Percentiles rank a stretch among this genome's conserved stretches.
Evolutionary conservation across 306 rosid species (phyloP).

Genomic region (Pyrus pyrifolia): DNA sequence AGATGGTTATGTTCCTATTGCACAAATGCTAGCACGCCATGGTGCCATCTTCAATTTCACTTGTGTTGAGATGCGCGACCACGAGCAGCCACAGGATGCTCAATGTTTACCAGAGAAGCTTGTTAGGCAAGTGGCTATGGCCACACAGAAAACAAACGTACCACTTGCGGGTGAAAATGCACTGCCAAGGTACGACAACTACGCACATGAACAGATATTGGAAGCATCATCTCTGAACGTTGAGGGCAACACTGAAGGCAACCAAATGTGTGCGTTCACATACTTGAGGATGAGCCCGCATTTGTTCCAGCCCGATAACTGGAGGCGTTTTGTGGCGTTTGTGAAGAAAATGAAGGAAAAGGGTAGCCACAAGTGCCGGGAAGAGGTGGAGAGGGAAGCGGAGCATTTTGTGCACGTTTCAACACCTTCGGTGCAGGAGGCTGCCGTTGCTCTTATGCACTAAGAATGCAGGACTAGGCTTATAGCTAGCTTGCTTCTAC

Average conservation of each 20-base stretch:
- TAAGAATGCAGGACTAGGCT: conserved; percentile 8
- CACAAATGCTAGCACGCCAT: conserved; percentile 90
- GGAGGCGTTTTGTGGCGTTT: conserved; percentile 77
- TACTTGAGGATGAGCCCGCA: conserved; percentile 88
- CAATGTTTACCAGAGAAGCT: conserved; percentile 85
- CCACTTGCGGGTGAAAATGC: conserved; percentile 94
- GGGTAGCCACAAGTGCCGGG: conserved; percentile 53
- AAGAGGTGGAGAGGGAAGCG: conserved; percentile 84
- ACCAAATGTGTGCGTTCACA: conserved; percentile 81
- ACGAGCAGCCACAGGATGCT: conserved; percentile 89
- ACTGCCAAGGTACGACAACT: conserved; percentile 56
- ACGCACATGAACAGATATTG: conserved; percentile 69
- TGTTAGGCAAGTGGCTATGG: conserved; percentile 77
- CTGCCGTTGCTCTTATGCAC: conserved; percentile 57
- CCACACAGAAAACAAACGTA: conserved; percentile 57
- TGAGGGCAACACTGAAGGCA: conserved; percentile 33
- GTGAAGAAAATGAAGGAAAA: conserved; percentile 95
- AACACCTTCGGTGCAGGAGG: conserved; percentile 73
- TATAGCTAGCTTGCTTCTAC: neutral
- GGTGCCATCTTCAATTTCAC: conserved; percentile 91
- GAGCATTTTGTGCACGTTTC: conserved; percentile 78
- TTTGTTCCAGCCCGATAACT: conserved; percentile 62
- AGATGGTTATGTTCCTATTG: conserved; percentile 85
- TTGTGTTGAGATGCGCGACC: conserved; percentile 88
- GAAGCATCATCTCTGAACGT: conserved; percentile 47